These are phyloP conservation scores for Penicillium sclerotigenum DNA, from an alignment of 2,329 filamentous ascomycete species.

Conservation along the genomic window DNA sequence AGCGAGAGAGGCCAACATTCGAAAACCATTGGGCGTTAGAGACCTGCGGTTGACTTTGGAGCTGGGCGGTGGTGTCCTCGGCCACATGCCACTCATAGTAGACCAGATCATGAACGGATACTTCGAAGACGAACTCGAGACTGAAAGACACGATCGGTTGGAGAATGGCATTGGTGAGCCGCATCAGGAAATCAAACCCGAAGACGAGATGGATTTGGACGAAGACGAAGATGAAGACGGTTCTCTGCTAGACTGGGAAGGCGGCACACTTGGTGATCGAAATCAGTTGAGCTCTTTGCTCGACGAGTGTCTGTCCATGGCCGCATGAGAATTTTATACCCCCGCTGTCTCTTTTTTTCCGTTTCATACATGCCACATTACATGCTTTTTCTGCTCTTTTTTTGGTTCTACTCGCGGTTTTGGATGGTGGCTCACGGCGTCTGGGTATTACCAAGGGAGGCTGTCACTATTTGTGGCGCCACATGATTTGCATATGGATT, in stretches of 20 bases:
- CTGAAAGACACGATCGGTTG: slow-evolving; percentile 36
- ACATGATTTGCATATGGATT: slow-evolving; percentile 29
- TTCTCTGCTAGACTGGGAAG: slow-evolving; percentile 38
- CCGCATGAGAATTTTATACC: slow-evolving; percentile 32
- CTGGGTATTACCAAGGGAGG: slow-evolving; percentile 25
- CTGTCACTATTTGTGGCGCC: slow-evolving; percentile 15
- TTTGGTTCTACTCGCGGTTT: slow-evolving; percentile 17
- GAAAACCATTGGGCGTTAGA: slow-evolving; percentile 69
- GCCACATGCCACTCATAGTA: slow-evolving; percentile 72
- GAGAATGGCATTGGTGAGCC: slow-evolving; percentile 24
- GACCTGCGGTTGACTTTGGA: slow-evolving; percentile 75
- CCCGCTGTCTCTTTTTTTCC: slow-evolving; percentile 12
- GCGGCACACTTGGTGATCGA: slow-evolving; percentile 34
- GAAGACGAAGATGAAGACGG: slow-evolving; percentile 30
- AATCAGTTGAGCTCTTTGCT: slow-evolving; percentile 40
- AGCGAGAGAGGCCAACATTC: slow-evolving; percentile 68
- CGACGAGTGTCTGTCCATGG: slow-evolving; percentile 44
- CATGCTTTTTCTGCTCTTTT: slow-evolving; percentile 8
- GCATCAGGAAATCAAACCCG: slow-evolving; percentile 21
- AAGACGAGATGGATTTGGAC: slow-evolving; percentile 43
- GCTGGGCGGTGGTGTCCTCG: slow-evolving; percentile 71
- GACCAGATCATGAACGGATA: slow-evolving; percentile 68
- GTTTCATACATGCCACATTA: slow-evolving; percentile 11
- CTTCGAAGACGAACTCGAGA: slow-evolving; percentile 71
- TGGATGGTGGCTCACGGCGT: slow-evolving; percentile 30